Percentiles rank a stretch among this genome's conserved stretches.
phyloP scores from a whole-genome alignment of 441 rosid species.

The Mallotus repandus region DNA sequence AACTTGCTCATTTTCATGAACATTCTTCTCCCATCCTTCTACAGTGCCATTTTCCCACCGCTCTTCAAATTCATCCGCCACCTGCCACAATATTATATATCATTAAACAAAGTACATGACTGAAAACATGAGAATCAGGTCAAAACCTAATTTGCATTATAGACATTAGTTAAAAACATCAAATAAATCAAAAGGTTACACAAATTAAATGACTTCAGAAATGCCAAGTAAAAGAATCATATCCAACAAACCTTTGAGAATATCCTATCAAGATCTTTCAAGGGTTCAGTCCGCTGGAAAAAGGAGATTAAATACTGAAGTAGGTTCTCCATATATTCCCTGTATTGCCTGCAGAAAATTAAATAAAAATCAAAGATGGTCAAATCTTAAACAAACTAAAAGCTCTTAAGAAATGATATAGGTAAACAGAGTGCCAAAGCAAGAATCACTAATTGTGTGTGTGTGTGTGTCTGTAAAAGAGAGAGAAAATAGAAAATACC shows the following conservation, averaged over 20 bases:
- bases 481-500: constrained; percentile 33
- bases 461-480: too few relatives aligned
- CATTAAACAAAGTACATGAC: constrained; percentile 11
- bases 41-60: constrained; percentile 57
- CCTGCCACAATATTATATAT: constrained; percentile 38
- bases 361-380: background rate
- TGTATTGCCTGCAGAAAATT: constrained; percentile 67
- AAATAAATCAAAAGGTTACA: background rate
- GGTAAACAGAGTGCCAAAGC: constrained; percentile 7
- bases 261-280: constrained; percentile 93
- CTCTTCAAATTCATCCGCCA: constrained; percentile 74
- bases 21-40: constrained; percentile 62
- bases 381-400: constrained; percentile 7
- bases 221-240: background rate
- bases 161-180: too few relatives aligned
- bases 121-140: background rate
- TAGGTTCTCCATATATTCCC: constrained; percentile 74
- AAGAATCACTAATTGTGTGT: background rate
- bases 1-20: constrained; percentile 58
- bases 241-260: constrained; percentile 61
- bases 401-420: constrained; percentile 17
- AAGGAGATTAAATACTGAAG: constrained; percentile 73
- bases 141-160: background rate
- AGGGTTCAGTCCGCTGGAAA: constrained; percentile 89
- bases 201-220: background rate